phyloP scores from a whole-genome alignment of 1,139 yeast genomes.

The Lodderomyces metapsilosis region DNA sequence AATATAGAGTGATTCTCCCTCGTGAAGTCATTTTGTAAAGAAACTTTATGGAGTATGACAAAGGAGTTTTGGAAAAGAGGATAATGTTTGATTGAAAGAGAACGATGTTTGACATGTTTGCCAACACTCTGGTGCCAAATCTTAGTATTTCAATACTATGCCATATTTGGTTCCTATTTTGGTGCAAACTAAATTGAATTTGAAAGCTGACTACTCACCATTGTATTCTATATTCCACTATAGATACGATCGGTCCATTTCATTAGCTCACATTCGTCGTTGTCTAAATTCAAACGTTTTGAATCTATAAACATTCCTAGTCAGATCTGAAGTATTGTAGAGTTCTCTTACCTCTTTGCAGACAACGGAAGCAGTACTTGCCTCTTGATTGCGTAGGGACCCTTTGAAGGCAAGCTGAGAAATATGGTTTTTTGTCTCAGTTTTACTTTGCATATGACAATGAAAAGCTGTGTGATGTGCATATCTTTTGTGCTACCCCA shows the following conservation, averaged over 20 bases:
- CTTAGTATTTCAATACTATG: conserved; percentile 21
- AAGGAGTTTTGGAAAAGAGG: background rate
- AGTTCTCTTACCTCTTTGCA: no score
- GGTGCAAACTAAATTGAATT: conserved; percentile 81
- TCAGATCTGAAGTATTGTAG: background rate
- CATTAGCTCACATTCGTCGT: conserved; percentile 37
- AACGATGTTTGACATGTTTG: conserved; percentile 48
- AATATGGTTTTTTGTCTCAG: no score
- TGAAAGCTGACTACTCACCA: conserved; percentile 71
- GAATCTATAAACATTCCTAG: background rate
- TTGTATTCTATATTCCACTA: conserved; percentile 32
- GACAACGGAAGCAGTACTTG: no score
- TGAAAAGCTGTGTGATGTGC: background rate
- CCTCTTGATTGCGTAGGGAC: no score
- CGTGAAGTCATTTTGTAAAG: conserved; percentile 4
- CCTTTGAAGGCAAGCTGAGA: no score
- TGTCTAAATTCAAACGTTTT: conserved; percentile 2
- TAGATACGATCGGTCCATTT: conserved; percentile 67
- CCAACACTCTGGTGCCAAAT: conserved; percentile 95
- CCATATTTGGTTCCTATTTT: conserved; percentile 88
- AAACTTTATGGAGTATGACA: no score
- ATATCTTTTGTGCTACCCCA: conserved; percentile 1
- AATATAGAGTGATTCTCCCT: conserved; percentile 1
- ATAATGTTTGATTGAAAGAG: background rate
- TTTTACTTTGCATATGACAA: background rate